Conservation (phyloP, 2,329 filamentous ascomycete species). For the Talaromyces verruculosus region DNA sequence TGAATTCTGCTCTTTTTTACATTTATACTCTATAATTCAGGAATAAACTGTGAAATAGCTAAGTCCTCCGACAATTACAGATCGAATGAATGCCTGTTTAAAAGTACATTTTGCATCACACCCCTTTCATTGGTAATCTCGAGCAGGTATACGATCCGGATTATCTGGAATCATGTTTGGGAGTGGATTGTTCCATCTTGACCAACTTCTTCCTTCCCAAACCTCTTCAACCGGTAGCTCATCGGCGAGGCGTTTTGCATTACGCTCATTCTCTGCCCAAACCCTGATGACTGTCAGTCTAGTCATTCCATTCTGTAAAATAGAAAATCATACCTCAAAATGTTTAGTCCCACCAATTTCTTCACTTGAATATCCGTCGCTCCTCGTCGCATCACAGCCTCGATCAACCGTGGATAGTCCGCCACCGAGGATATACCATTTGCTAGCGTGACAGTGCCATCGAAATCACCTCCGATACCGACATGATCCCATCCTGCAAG, state of each 20-base stretch:
- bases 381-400: constrained; percentile 39
- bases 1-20: not conserved
- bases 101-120: constrained; percentile 12
- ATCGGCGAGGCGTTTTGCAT: constrained; percentile 11
- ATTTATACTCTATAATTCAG: not conserved
- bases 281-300: constrained; percentile 11
- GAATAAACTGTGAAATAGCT: constrained; percentile 10
- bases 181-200: constrained; percentile 19
- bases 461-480: constrained; percentile 35
- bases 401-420: constrained; percentile 37
- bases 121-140: constrained; percentile 7
- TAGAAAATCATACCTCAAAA: constrained; percentile 26
- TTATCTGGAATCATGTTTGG: constrained; percentile 18
- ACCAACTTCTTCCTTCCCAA: constrained; percentile 18
- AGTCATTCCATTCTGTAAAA: not conserved
- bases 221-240: constrained; percentile 16
- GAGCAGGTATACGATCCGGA: constrained; percentile 15
- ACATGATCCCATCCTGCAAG: constrained; percentile 39
- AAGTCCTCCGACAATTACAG: not conserved
- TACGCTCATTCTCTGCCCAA: constrained; percentile 9
- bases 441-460: constrained; percentile 34
- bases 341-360: constrained; percentile 39
- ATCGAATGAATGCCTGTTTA: constrained; percentile 1
- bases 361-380: constrained; percentile 40
- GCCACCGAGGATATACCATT: constrained; percentile 33